Evolutionary conservation across 495 filamentous ascomycete species (phyloP).

Genomic region (Rusavskia elegans): DNA sequence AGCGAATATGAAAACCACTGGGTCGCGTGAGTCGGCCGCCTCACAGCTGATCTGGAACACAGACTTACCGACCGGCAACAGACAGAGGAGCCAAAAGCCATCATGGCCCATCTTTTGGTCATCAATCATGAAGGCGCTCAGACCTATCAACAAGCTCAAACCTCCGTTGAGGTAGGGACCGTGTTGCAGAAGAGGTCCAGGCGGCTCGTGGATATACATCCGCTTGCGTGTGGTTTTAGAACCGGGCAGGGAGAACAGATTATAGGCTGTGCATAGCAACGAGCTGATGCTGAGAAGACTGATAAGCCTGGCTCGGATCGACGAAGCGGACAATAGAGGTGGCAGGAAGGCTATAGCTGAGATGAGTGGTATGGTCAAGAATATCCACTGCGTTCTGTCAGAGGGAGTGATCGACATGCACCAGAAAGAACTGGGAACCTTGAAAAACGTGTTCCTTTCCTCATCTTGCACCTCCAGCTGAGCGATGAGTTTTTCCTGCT

Average conservation of each 20-base stretch:
- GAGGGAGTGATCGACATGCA: neutral
- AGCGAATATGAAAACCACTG: conserved; percentile 24
- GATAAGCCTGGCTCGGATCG: conserved; percentile 20
- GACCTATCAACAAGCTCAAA: conserved; percentile 8
- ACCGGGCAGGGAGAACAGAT: conserved; percentile 20
- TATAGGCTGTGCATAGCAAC: conserved; percentile 40
- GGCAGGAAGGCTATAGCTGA: conserved; percentile 36
- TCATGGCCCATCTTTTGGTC: conserved; percentile 8
- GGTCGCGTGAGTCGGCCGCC: neutral
- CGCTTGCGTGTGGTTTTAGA: neutral
- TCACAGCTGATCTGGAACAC: conserved; percentile 5
- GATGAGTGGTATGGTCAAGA: conserved; percentile 40
- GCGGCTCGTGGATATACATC: neutral
- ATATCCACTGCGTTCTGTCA: conserved; percentile 24
- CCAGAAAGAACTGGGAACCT: conserved; percentile 17
- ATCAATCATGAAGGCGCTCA: conserved; percentile 8
- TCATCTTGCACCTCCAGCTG: conserved; percentile 40
- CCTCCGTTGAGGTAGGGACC: conserved; percentile 10
- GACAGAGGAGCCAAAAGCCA: conserved; percentile 13
- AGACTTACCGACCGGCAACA: conserved; percentile 10
- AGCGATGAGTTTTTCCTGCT: conserved; percentile 57
- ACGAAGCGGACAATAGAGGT: conserved; percentile 23
- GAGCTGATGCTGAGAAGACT: conserved; percentile 42
- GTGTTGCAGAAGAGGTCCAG: conserved; percentile 7
- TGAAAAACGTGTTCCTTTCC: conserved; percentile 41